A percentile compares a stretch with the other conserved stretches of the same genome.
phyloP scores from a whole-genome alignment of 192 early-diverging fungal species.

The Umbelopsis sp. region DNA sequence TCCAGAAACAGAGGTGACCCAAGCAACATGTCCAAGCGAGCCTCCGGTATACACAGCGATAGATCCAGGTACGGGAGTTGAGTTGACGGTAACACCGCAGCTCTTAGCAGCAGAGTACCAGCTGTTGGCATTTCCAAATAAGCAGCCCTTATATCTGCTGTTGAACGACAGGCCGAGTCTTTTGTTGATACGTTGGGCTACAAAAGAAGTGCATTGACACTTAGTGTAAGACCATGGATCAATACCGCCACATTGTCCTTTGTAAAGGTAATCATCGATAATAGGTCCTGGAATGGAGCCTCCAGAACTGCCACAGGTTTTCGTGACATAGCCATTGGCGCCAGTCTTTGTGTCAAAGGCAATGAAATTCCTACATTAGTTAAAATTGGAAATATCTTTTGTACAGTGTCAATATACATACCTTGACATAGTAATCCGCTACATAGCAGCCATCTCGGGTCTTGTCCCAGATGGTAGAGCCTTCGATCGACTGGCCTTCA shows the following conservation, averaged over 20 bases:
- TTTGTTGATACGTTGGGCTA: conserved; percentile 48
- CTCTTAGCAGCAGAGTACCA: conserved; percentile 42
- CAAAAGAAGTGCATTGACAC: conserved; percentile 49
- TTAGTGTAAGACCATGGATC: conserved; percentile 42
- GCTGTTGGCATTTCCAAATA: conserved; percentile 36
- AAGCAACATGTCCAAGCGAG: conserved; percentile 13
- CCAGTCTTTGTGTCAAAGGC: background rate
- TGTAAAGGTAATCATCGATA: conserved; percentile 41
- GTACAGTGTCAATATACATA: background rate
- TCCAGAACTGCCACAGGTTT: background rate
- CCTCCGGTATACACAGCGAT: background rate
- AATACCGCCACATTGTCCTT: conserved; percentile 10
- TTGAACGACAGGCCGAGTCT: conserved; percentile 42
- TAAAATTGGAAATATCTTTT: too few relatives aligned
- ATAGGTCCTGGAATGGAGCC: conserved; percentile 36
- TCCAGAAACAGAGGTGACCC: conserved; percentile 31
- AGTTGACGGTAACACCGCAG: conserved; percentile 25
- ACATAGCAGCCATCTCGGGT: conserved; percentile 51
- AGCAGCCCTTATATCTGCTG: conserved; percentile 44
- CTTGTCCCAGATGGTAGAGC: conserved; percentile 43
- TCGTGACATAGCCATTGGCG: background rate
- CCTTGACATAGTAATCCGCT: conserved; percentile 46
- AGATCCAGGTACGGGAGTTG: background rate
- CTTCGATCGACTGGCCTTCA: conserved; percentile 33
- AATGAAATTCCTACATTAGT: background rate